Conservation (phyloP, 2,329 filamentous ascomycete species). For the Ceratocystis cacaofunesta region DNA sequence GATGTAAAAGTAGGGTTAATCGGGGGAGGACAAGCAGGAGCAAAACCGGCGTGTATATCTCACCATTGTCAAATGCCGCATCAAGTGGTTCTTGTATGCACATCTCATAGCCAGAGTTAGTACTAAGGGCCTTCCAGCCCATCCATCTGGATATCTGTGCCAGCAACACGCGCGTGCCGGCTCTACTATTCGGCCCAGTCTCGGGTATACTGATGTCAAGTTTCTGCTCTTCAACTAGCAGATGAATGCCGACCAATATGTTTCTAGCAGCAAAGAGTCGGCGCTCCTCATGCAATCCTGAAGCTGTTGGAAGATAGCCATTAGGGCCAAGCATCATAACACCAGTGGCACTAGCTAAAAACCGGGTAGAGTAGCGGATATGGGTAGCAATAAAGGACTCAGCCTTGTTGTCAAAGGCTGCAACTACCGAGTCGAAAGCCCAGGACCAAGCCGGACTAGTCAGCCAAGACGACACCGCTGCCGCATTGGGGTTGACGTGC, state of each 20-base stretch:
- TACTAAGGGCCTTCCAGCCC: slow-evolving; percentile 43
- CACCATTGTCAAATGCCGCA: slow-evolving; percentile 28
- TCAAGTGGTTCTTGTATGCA: slow-evolving; percentile 37
- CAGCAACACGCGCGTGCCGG: slow-evolving; percentile 54
- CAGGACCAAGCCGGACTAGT: slow-evolving; percentile 55
- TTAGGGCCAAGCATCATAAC: slow-evolving; percentile 35
- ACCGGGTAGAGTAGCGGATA: slow-evolving; percentile 48
- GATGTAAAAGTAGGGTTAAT: background rate
- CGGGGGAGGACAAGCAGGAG: background rate
- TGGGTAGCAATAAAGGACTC: slow-evolving; percentile 34
- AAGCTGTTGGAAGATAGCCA: slow-evolving; percentile 52
- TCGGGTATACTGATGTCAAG: slow-evolving; percentile 46
- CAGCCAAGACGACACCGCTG: slow-evolving; percentile 41
- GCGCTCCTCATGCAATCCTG: slow-evolving; percentile 36
- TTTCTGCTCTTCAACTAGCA: slow-evolving; percentile 81
- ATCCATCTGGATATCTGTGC: slow-evolving; percentile 75
- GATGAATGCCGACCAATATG: slow-evolving; percentile 62
- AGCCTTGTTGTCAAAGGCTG: slow-evolving; percentile 19
- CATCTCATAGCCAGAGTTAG: slow-evolving; percentile 31
- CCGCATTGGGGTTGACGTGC: slow-evolving; percentile 33
- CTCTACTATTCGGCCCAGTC: slow-evolving; percentile 29
- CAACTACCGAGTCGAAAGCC: slow-evolving; percentile 43
- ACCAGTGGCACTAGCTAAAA: slow-evolving; percentile 45
- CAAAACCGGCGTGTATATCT: background rate
- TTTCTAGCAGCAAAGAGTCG: slow-evolving; percentile 49